Conservation (phyloP, 2,329 filamentous ascomycete genomes). For the Alternaria incomplexa region DNA sequence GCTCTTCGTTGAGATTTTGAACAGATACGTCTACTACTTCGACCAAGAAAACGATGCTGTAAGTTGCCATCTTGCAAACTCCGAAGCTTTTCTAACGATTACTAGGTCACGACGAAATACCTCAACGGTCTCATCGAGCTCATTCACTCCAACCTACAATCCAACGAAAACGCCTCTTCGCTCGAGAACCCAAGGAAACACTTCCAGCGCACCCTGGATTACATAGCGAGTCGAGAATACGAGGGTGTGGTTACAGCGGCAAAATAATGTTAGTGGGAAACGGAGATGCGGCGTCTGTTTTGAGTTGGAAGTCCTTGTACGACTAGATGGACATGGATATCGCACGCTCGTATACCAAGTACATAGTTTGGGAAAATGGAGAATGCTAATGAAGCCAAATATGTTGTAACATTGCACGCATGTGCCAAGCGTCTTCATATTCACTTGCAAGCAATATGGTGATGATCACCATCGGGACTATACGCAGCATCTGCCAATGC, state of each 20-base stretch:
- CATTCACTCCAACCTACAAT: conserved; percentile 93
- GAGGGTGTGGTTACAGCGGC: conserved; percentile 83
- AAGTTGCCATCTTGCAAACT: conserved; percentile 36
- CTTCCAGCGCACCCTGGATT: conserved; percentile 92
- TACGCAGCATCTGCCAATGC: neutral
- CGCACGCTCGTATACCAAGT: conserved; percentile 9
- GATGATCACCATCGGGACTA: neutral
- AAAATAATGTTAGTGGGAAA: conserved; percentile 46
- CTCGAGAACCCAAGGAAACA: conserved; percentile 91
- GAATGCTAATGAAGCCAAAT: conserved; percentile 2
- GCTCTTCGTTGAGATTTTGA: conserved; percentile 96
- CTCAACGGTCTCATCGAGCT: conserved; percentile 97
- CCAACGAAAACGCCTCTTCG: conserved; percentile 80
- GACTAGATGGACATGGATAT: conserved; percentile 10
- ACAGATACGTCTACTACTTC: conserved; percentile 99
- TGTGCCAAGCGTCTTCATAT: neutral
- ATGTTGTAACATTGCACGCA: neutral
- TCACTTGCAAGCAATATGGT: neutral
- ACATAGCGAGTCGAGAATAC: conserved; percentile 89
- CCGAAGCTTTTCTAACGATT: conserved; percentile 8
- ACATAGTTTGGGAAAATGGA: conserved; percentile 16
- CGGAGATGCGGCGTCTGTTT: neutral
- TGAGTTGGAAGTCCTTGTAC: conserved; percentile 11
- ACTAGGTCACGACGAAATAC: conserved; percentile 88
- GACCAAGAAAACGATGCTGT: conserved; percentile 98